Conservation (phyloP, 139 green algal genomes). For the Trebouxia sp. region DNA sequence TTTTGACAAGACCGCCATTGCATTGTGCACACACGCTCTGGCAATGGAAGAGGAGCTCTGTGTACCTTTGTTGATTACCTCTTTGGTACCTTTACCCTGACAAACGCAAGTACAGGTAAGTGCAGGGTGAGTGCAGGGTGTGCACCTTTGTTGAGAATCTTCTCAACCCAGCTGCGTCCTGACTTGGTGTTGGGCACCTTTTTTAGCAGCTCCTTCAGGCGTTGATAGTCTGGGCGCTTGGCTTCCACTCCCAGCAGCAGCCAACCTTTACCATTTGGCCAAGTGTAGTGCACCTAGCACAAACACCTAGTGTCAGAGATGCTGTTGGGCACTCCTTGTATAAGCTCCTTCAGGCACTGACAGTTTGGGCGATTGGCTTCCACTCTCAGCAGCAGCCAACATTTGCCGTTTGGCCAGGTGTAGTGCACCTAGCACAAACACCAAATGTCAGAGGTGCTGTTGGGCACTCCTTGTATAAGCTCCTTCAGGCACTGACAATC, state of each 20-base stretch:
- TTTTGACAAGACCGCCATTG: too few relatives aligned
- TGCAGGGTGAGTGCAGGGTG: too few relatives aligned
- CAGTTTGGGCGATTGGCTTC: constrained; percentile 46
- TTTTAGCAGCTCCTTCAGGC: constrained; percentile 49
- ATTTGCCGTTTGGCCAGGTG: constrained; percentile 30
- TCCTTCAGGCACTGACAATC: constrained; percentile 46
- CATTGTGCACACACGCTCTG: too few relatives aligned
- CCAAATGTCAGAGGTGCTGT: neutral
- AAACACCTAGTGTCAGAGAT: neutral
- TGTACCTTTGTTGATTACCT: too few relatives aligned
- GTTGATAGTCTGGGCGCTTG: constrained; percentile 43
- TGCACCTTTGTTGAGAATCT: neutral
- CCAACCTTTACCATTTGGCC: neutral
- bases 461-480: constrained; percentile 40
- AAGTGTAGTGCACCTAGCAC: constrained; percentile 48
- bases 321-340: constrained; percentile 35
- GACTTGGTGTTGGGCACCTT: constrained; percentile 21
- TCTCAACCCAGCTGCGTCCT: constrained; percentile 24
- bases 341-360: constrained; percentile 43
- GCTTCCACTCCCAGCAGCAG: constrained; percentile 41
- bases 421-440: constrained; percentile 42
- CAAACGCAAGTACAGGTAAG: too few relatives aligned
- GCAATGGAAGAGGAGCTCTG: too few relatives aligned
- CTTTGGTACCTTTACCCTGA: too few relatives aligned
- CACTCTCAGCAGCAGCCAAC: constrained; percentile 30